Percentiles rank a stretch among this genome's conserved stretches.
Evolutionary conservation across 495 filamentous ascomycete species (phyloP).

Genomic region (Penicillium simplicissimum): DNA sequence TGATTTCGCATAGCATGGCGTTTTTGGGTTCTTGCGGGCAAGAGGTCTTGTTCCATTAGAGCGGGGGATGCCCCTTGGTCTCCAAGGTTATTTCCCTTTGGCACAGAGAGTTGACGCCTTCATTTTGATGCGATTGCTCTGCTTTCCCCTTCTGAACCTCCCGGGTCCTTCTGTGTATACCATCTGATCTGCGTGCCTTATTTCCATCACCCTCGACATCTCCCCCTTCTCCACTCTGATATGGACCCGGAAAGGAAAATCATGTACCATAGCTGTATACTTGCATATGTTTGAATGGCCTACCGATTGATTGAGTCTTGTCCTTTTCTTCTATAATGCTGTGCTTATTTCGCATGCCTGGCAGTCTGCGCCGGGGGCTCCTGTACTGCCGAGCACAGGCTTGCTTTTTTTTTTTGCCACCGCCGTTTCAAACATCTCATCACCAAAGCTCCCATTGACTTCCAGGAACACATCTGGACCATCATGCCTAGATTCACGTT

Average conservation of each 20-base stretch:
- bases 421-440: slow-evolving; percentile 9
- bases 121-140: slow-evolving; percentile 8
- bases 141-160: slow-evolving; percentile 13
- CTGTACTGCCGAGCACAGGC: slow-evolving; percentile 3
- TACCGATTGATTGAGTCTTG: slow-evolving; percentile 1
- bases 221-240: slow-evolving; percentile 33
- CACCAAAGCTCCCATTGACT: not conserved
- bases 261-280: slow-evolving; percentile 36
- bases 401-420: slow-evolving; percentile 29
- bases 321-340: not conserved
- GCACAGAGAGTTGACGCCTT: slow-evolving; percentile 1
- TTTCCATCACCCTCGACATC: slow-evolving; percentile 15
- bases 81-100: slow-evolving; percentile 13
- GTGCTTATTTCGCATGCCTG: not conserved
- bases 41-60: slow-evolving; percentile 26
- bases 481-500: not conserved
- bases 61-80: slow-evolving; percentile 29
- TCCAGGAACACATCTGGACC: slow-evolving; percentile 4
- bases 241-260: slow-evolving; percentile 23
- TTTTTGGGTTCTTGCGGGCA: slow-evolving; percentile 42
- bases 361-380: not conserved
- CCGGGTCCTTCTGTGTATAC: slow-evolving; percentile 27
- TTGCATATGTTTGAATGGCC: slow-evolving; percentile 26
- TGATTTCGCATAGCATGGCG: slow-evolving; percentile 54
- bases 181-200: slow-evolving; percentile 23